Base-by-base conservation (phyloP, 305 asterid genomes). In the Fraxinus sp. region DNA sequence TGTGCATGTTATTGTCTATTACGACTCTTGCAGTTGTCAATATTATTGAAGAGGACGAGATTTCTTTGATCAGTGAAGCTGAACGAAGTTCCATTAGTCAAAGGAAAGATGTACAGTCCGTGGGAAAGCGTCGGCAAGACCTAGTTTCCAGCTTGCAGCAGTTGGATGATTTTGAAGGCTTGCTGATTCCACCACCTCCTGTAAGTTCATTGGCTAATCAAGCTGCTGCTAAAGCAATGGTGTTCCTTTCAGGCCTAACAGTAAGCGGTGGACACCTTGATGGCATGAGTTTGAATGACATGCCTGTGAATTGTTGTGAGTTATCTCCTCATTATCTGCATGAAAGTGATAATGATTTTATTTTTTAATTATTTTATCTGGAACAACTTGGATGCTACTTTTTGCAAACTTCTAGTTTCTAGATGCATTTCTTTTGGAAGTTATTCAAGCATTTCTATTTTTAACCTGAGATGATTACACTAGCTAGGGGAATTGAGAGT, bases 201-300 rank as follows among this genome's bases (percentile, higher is more conserved):
- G 93, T 88, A 79, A 88, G 93, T 89, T 86, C 94, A 79, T 85
- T 92, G 91, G 98, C 99, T 66, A 96, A 94, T 89, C 98, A 94
- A 90, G 98, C 98, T 72, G 97, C 98, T 78, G 95, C 94, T 59
- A 94, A 92, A 89, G 98, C 99, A 80, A 90, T 92, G 97, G 79
- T 93, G 96, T 89, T 90, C 83, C 94, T 93, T 89, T 91, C 98
- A 78, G 98, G 98, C 84, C 57, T 90, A 79, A 82, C 94, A 83
- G 91, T 91, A 83, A 89, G 94, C 82, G 89, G 89, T 91, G 98
- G 95, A 84, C 93, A 91, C 85, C 91, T 93, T 84, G 97, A 92
- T 88, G 94, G 93, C 86, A 83, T 91, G 89, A 91, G 91, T 92
- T 89, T 92, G 88, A 94, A 91, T 81, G 98, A 94, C 82, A 74